Base-by-base conservation (phyloP, 768 basidiomycete species). In the Pleurotus pulmonarius region DNA sequence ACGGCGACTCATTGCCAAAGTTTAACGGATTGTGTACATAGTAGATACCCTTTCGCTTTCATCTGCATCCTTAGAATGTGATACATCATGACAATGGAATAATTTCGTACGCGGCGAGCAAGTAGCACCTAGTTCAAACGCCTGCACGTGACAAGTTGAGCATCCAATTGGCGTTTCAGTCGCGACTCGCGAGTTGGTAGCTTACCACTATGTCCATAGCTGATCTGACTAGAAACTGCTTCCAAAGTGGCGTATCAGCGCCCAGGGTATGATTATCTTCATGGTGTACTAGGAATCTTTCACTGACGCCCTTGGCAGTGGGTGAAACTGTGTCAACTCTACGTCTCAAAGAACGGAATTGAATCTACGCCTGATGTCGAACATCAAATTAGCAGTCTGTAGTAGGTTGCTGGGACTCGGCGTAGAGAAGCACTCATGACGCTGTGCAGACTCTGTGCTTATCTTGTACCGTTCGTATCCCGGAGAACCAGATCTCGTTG, bases 1-100 rank as follows among this genome's bases (percentile, higher is more conserved):
- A 3, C 79, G 96, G 25, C 77, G 95, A 45, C 76, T 98, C 39
- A 82, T 94, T 57, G 86, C 95, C 7, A 97, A 95, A 76, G 88
- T 94, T 29, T 88, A 71, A 68, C 38, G 53, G 43, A 49, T 53
- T 53, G 46, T 15, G 29, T 34, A 34, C 29, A 34, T 34, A 34
- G 8, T 34, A 34, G 29, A 34, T 34, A 34, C 29, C 29, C 29
- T 11, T 34, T 34, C 29, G 29, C 29, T 34, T 34, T 34, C 29
- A 34, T 34, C 29, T 34, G 29, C 29, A 34, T 34, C 29, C 11
- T 11, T 9, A 34, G 29, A 9, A 34, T 34, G 29, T 11, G 29
- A 34, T 34, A 34, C 29, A 34, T 11, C 29, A 34, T 44, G 41
- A 43, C 18, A 44, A n/a, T 44, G n/a, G 41, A 44, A 22, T 44